Evolutionary conservation across 176 grass and related monocot genomes (phyloP), one percentile per base, ranked within the genome.

Genomic region (Pharus latifolius): DNA sequence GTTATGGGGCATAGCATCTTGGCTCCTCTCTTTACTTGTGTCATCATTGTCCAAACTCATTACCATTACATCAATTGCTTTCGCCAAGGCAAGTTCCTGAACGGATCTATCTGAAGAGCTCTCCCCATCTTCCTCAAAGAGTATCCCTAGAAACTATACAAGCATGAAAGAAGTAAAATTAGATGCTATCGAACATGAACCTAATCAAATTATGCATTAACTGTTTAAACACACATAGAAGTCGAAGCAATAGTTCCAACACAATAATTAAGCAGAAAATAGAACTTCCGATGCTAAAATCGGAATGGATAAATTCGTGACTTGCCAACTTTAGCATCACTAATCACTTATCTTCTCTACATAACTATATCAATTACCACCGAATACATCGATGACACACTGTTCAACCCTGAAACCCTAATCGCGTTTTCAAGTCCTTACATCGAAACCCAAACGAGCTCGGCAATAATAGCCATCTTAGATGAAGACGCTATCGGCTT

Each of bases 61-160:
- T 8, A 61, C 87, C 94, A 93, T 98, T 1, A 75, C 84, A 81
- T 98, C 87, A 12, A 91, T 59, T 24, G 81, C 86, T 80, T 93
- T 93, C 0, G 74, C 74, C 73, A 93, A 58, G 52, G 89, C 89
- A 23, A 83, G 72, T 18, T 98, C 89, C 67, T 85, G 87, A 41
- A 90, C 78, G 10, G 68, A 27, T 31, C 33, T 88, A 33, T 88
- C 89, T n/a, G 71, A 77, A 18, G 86, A 86, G 31, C 45, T 44
- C 64, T 85, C 94, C 26, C 3, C 12, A 0, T 88, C 81, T 40
- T 92, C 75, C 72, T 93, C 87, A 44, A 90, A 90, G 24, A 98
- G 64, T 65, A 98, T 88, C 83, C 89, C 85, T 22, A 98, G 41
- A 55, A 82, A 98, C 89, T 98, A 64, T 28, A 63, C 35, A 78